These are phyloP conservation scores for Chaetomiaceae sp. DNA, from an alignment of 2,329 filamentous ascomycete species.

Conservation along the genomic window DNA sequence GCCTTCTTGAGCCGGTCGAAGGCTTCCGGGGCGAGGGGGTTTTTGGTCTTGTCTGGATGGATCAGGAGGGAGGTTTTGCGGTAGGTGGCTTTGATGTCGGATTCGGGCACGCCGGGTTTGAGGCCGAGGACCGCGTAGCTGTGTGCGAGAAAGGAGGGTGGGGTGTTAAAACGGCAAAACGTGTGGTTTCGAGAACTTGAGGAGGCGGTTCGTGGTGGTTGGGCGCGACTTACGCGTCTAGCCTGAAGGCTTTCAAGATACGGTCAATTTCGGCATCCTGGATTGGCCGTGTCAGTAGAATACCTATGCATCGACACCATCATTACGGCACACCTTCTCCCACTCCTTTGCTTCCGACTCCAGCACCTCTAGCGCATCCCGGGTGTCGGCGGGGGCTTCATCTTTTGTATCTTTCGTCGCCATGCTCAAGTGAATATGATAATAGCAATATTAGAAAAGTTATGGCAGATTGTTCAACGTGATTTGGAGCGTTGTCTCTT, in stretches of 20 bases:
- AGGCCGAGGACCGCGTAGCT: constrained; percentile 93
- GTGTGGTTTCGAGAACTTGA: too few species aligned
- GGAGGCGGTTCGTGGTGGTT: too few species aligned
- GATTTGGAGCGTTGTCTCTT: too few species aligned
- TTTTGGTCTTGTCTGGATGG: constrained; percentile 96
- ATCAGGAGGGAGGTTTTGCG: constrained; percentile 98
- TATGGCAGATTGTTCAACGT: background rate
- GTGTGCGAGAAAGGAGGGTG: background rate
- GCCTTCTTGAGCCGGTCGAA: constrained; percentile 97
- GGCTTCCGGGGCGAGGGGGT: constrained; percentile 84
- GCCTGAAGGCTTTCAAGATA: constrained; percentile 84
- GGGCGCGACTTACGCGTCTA: constrained; percentile 47
- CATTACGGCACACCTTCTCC: constrained; percentile 60
- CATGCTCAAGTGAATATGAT: constrained; percentile 12
- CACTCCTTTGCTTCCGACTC: constrained; percentile 86
- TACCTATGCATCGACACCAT: background rate
- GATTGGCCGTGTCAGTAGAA: constrained; percentile 21
- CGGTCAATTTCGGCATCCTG: constrained; percentile 94
- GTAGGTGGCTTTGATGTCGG: constrained; percentile 91
- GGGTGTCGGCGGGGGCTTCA: constrained; percentile 45
- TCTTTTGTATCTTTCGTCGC: constrained; percentile 37
- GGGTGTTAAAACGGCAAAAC: too few species aligned
- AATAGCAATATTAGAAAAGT: background rate
- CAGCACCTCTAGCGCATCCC: constrained; percentile 72
- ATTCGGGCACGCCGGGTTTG: constrained; percentile 89